Evolutionary conservation across 2,329 filamentous ascomycete genomes (phyloP).

Genomic region (Penicillium sp.): DNA sequence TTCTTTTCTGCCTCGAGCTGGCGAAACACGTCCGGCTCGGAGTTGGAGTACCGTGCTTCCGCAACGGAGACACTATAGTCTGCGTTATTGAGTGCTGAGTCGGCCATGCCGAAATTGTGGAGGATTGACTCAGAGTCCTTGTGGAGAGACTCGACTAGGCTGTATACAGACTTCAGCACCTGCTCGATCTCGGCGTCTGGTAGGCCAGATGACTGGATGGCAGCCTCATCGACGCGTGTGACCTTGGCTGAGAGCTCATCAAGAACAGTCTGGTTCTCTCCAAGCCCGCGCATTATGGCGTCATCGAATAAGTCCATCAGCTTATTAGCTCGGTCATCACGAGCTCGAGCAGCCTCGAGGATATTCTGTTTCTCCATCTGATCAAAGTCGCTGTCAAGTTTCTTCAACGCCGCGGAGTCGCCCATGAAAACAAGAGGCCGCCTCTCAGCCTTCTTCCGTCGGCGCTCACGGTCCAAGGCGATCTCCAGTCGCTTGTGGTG

Average conservation of each 20-base stretch:
- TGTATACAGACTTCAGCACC: conserved; percentile 44
- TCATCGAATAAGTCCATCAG: conserved; percentile 58
- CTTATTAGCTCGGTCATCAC: conserved; percentile 54
- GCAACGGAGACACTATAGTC: conserved; percentile 61
- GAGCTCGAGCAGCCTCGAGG: conserved; percentile 54
- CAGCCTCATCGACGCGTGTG: conserved; percentile 41
- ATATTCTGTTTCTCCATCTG: conserved; percentile 57
- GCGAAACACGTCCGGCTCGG: conserved; percentile 47
- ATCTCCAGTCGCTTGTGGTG: conserved; percentile 56
- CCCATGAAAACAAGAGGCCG: conserved; percentile 58
- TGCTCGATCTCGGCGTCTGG: conserved; percentile 41
- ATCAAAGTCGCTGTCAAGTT: conserved; percentile 54
- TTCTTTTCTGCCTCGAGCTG: conserved; percentile 52
- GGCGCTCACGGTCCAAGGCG: conserved; percentile 58
- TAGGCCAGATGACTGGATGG: conserved; percentile 39
- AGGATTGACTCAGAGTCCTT: conserved; percentile 53
- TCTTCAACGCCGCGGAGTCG: conserved; percentile 56
- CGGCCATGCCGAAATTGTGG: conserved; percentile 53
- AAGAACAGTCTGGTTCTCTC: conserved; percentile 56
- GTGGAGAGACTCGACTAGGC: conserved; percentile 46
- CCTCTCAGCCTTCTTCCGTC: conserved; percentile 60
- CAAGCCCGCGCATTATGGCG: conserved; percentile 55
- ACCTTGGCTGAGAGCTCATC: conserved; percentile 54
- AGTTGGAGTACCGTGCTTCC: conserved; percentile 53
- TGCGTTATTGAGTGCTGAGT: conserved; percentile 56